These are phyloP conservation scores for Russula sp. DNA, from an alignment of 768 basidiomycete genomes.

Conservation along the genomic window DNA sequence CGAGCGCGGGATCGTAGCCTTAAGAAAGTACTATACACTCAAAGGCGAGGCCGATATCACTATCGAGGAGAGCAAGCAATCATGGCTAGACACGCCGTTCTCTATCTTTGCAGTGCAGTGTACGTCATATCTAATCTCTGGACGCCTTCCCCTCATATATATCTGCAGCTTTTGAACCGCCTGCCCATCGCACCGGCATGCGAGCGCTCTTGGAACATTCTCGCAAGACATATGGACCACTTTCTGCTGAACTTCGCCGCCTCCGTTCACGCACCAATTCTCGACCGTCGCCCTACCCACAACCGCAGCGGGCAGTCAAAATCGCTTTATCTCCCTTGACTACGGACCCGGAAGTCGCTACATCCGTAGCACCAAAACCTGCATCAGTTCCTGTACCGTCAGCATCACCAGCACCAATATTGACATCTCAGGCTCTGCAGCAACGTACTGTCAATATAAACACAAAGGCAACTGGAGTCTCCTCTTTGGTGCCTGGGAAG, in stretches of 20 bases:
- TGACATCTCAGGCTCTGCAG: slow-evolving; percentile 28
- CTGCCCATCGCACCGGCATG: slow-evolving; percentile 61
- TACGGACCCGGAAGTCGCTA: slow-evolving; percentile 33
- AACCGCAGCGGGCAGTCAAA: slow-evolving; percentile 45
- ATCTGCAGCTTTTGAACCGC: slow-evolving; percentile 61
- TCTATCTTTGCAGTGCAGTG: slow-evolving; percentile 72
- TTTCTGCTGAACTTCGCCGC: slow-evolving; percentile 68
- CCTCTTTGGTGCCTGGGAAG: slow-evolving; percentile 40
- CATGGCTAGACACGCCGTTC: slow-evolving; percentile 70
- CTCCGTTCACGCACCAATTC: slow-evolving; percentile 68
- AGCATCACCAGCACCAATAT: slow-evolving; percentile 40
- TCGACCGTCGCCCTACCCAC: slow-evolving; percentile 70
- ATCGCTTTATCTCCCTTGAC: slow-evolving; percentile 47
- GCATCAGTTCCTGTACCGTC: slow-evolving; percentile 33
- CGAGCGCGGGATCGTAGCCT: slow-evolving; percentile 59
- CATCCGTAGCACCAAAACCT: slow-evolving; percentile 21
- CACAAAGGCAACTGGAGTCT: slow-evolving; percentile 32
- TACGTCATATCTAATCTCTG: slow-evolving; percentile 40
- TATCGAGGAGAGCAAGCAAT: slow-evolving; percentile 60
- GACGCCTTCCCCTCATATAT: slow-evolving; percentile 13
- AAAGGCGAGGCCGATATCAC: slow-evolving; percentile 64
- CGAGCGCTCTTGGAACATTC: slow-evolving; percentile 71
- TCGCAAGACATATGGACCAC: slow-evolving; percentile 63
- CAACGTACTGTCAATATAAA: slow-evolving; percentile 22
- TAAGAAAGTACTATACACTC: slow-evolving; percentile 67